Conservation (phyloP, 768 basidiomycete species). For the Leucosporidium yakuticum region DNA sequence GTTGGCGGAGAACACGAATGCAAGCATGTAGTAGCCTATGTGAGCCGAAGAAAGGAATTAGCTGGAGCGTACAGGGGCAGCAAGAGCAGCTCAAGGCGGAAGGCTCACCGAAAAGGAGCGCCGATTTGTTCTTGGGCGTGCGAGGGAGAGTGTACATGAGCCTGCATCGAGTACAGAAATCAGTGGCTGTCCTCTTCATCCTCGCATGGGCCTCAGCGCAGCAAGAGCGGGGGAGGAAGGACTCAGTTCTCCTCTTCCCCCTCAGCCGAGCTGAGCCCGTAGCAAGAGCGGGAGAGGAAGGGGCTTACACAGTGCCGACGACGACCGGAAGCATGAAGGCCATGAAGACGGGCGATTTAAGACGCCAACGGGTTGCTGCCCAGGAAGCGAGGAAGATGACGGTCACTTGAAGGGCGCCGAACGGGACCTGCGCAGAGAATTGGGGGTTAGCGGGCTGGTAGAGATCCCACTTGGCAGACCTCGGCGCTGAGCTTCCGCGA, state of each 20-base stretch:
- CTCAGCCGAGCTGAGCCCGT: too few species aligned
- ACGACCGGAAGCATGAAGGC: not conserved
- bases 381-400: not conserved
- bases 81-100: too few species aligned
- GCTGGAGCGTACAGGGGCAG: too few species aligned
- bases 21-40: conserved; percentile 39
- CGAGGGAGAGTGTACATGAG: not conserved
- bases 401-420: conserved; percentile 36
- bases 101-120: conserved; percentile 1
- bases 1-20: conserved; percentile 39
- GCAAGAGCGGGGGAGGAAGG: too few species aligned
- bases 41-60: conserved; percentile 33
- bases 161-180: not conserved
- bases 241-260: too few species aligned
- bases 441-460: not conserved
- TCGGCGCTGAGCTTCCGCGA: too few species aligned
- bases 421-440: not conserved
- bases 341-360: not conserved
- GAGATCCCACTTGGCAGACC: not conserved
- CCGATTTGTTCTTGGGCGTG: not conserved
- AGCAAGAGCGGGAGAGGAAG: too few species aligned
- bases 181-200: too few species aligned
- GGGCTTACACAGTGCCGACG: not conserved
- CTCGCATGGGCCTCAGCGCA: too few species aligned
- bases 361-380: not conserved